phyloP scores from a whole-genome alignment of 2,329 filamentous ascomycete species.

The Thelonectria rubi region DNA sequence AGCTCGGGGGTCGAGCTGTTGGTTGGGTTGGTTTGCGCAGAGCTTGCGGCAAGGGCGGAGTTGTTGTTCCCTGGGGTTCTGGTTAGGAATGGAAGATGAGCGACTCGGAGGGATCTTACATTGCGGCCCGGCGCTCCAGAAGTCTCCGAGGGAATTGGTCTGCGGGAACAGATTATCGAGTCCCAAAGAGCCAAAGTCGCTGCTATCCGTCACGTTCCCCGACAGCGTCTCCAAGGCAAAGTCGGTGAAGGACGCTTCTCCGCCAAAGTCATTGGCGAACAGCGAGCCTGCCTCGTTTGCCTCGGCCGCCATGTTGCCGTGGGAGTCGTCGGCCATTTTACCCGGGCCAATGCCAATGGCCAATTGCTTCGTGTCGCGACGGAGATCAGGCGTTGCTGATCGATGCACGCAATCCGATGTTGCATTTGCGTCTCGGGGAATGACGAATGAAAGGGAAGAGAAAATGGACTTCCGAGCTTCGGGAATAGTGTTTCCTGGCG shows the following conservation, averaged over 20 bases:
- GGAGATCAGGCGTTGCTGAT: not conserved
- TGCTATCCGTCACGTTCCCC: slow-evolving; percentile 1
- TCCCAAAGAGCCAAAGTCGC: slow-evolving; percentile 1
- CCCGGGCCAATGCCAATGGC: slow-evolving; percentile 1
- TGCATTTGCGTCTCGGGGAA: not conserved
- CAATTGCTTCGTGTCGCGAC: not conserved
- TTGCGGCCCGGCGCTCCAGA: not conserved
- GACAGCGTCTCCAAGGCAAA: not conserved
- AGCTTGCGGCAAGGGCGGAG: not conserved
- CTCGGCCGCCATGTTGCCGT: not conserved
- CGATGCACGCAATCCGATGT: not conserved
- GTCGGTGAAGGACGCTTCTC: not conserved
- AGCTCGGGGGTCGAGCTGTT: slow-evolving; percentile 3
- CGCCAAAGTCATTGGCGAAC: not conserved
- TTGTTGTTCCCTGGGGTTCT: not conserved
- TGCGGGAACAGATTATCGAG: slow-evolving; percentile 1
- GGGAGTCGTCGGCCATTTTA: not conserved
- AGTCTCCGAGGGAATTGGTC: not conserved
- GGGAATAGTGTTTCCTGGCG: not conserved
- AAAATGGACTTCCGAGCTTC: not conserved
- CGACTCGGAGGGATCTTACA: not conserved
- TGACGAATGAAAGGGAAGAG: not conserved
- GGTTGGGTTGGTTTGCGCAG: not conserved
- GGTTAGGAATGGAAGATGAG: not conserved
- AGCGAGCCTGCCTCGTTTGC: not conserved